A percentile compares a stretch with the other conserved stretches of the same genome.
phyloP scores from a whole-genome alignment of 2,329 filamentous ascomycete species.

The Alternaria metachromatica region DNA sequence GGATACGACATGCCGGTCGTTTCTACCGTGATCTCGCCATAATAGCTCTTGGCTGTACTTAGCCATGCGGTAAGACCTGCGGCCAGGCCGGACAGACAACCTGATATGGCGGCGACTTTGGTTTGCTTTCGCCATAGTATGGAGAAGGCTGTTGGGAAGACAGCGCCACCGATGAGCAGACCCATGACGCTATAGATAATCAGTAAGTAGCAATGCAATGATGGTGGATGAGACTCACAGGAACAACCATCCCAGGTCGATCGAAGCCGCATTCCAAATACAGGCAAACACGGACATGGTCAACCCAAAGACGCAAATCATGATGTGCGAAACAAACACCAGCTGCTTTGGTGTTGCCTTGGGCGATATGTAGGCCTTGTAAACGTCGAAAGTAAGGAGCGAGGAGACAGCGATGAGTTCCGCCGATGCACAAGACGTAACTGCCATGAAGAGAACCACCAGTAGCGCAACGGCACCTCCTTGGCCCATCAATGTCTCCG shows the following conservation, averaged over 20 bases:
- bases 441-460: constrained; percentile 45
- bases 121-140: constrained; percentile 48
- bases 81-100: constrained; percentile 42
- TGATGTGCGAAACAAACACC: constrained; percentile 50
- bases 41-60: constrained; percentile 43
- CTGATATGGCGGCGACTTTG: constrained; percentile 41
- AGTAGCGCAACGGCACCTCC: constrained; percentile 39
- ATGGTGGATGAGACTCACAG: constrained; percentile 24
- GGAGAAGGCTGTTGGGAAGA: constrained; percentile 49
- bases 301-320: constrained; percentile 51
- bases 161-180: constrained; percentile 52
- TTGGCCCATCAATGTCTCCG: constrained; percentile 37
- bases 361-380: constrained; percentile 52
- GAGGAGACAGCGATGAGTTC: constrained; percentile 52
- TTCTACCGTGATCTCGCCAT: constrained; percentile 49
- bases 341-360: constrained; percentile 45
- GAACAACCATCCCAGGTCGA: constrained; percentile 53
- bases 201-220: constrained; percentile 1
- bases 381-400: constrained; percentile 53
- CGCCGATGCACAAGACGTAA: constrained; percentile 47
- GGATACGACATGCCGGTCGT: constrained; percentile 49
- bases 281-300: constrained; percentile 50
- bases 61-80: constrained; percentile 49
- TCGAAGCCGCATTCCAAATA: constrained; percentile 47
- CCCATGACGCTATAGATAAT: constrained; percentile 44